These are phyloP conservation scores for Huntiella savannae DNA, from an alignment of 2,329 filamentous ascomycete species.

Conservation along the genomic window DNA sequence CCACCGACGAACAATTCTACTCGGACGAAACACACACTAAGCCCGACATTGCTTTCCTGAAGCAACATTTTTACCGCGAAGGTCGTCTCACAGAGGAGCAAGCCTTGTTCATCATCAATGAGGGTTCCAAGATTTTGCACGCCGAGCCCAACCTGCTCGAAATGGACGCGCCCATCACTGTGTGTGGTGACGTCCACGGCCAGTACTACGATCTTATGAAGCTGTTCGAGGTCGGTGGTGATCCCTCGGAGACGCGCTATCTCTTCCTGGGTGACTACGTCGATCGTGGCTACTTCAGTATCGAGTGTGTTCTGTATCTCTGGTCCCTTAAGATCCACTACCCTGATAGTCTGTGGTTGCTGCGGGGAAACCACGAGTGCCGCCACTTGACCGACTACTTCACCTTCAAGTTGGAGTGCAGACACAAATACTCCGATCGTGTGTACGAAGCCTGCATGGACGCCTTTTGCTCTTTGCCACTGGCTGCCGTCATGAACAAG, in stretches of 20 bases:
- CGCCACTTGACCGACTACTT: constrained; percentile 98
- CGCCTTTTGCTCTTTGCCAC: constrained; percentile 81
- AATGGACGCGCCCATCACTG: constrained; percentile 98
- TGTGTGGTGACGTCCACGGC: constrained; percentile 94
- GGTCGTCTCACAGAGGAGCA: constrained; percentile 93
- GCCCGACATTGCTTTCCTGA: constrained; percentile 83
- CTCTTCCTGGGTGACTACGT: constrained; percentile 97
- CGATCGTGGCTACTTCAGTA: constrained; percentile 95
- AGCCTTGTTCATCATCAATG: constrained; percentile 82
- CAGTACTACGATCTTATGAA: constrained; percentile 99
- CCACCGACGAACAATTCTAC: constrained; percentile 87
- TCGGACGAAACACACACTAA: constrained; percentile 70
- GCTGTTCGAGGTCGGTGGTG: constrained; percentile 92
- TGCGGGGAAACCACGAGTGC: constrained; percentile 96
- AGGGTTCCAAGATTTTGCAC: constrained; percentile 71
- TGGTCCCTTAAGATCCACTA: constrained; percentile 99
- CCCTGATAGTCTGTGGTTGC: constrained; percentile 87
- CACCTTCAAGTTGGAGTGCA: constrained; percentile 98
- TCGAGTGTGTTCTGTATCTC: constrained; percentile 94
- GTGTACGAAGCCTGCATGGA: constrained; percentile 98
- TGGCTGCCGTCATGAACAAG: constrained; percentile 99
- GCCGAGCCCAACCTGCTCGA: constrained; percentile 89
- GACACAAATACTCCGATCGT: constrained; percentile 95
- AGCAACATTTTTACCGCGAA: constrained; percentile 96
- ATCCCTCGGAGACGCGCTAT: constrained; percentile 89